phyloP scores from a whole-genome alignment of 768 basidiomycete genomes.

The Kwoniella pini region DNA sequence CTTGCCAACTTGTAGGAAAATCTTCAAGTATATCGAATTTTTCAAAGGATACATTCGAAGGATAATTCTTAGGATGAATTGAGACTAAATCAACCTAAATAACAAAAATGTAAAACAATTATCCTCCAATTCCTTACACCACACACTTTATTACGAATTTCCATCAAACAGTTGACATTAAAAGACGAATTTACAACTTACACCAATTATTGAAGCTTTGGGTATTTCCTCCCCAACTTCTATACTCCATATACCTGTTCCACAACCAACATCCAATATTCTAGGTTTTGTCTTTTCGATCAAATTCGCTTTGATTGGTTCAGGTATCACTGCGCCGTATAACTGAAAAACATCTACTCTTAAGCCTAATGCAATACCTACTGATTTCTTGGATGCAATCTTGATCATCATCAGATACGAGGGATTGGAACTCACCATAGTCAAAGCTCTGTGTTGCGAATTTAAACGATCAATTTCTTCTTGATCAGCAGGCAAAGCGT shows the following conservation, averaged over 20 bases:
- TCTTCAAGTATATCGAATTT: constrained; percentile 8
- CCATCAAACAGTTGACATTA: no score
- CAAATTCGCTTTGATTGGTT: neutral
- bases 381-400: no score
- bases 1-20: constrained; percentile 5
- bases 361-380: no score
- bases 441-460: constrained; percentile 18
- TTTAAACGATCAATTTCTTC: constrained; percentile 10
- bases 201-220: constrained; percentile 9
- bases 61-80: constrained; percentile 12
- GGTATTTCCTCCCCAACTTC: constrained; percentile 15
- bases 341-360: neutral
- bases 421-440: constrained; percentile 13
- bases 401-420: no score
- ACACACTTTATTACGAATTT: no score
- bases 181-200: constrained; percentile 6
- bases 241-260: constrained; percentile 22
- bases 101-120: neutral
- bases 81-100: constrained; percentile 21
- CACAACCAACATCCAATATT: constrained; percentile 22
- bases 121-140: no score
- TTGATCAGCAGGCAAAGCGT: constrained; percentile 18
- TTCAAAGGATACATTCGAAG: constrained; percentile 13
- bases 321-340: neutral
- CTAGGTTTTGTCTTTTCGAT: neutral